Percentiles rank a stretch among this genome's conserved stretches.
Conservation (phyloP, 768 basidiomycete genomes). For the Termitomyces sp. region DNA sequence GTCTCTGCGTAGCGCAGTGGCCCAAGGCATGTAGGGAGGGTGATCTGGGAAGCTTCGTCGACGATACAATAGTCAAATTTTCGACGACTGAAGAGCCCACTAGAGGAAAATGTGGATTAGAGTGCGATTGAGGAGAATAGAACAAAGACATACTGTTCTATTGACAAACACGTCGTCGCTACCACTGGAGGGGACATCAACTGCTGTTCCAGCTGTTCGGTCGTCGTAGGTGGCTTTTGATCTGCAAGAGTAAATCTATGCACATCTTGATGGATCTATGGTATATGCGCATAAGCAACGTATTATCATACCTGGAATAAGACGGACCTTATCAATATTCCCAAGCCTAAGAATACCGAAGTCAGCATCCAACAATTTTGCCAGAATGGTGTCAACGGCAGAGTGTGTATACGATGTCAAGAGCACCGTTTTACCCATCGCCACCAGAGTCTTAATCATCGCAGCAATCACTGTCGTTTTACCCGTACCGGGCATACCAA, state of each 20-base stretch:
- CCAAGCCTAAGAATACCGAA: constrained; percentile 83
- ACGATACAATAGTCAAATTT: constrained; percentile 96
- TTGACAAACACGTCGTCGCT: constrained; percentile 90
- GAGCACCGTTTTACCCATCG: constrained; percentile 81
- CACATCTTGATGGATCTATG: constrained; percentile 80
- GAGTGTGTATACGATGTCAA: constrained; percentile 96
- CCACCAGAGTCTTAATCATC: constrained; percentile 77
- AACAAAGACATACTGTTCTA: constrained; percentile 76
- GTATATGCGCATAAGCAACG: background rate
- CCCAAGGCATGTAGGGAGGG: constrained; percentile 91
- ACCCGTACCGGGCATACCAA: constrained; percentile 99
- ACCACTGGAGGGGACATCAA: constrained; percentile 90
- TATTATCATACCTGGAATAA: too few relatives aligned
- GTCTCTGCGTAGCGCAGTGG: constrained; percentile 87
- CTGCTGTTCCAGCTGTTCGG: constrained; percentile 82
- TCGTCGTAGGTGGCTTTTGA: constrained; percentile 51
- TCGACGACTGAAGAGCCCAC: constrained; percentile 80
- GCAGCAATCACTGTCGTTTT: constrained; percentile 95
- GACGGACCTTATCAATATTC: constrained; percentile 81
- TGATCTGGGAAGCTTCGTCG: constrained; percentile 98
- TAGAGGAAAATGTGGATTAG: constrained; percentile 23
- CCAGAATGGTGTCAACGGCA: constrained; percentile 94
- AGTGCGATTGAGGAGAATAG: background rate
- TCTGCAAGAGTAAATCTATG: constrained; percentile 66
- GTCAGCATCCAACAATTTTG: constrained; percentile 67